These are phyloP conservation scores for Voacanga thouarsii DNA, from an alignment of 257 asterid genomes.

Conservation along the genomic window DNA sequence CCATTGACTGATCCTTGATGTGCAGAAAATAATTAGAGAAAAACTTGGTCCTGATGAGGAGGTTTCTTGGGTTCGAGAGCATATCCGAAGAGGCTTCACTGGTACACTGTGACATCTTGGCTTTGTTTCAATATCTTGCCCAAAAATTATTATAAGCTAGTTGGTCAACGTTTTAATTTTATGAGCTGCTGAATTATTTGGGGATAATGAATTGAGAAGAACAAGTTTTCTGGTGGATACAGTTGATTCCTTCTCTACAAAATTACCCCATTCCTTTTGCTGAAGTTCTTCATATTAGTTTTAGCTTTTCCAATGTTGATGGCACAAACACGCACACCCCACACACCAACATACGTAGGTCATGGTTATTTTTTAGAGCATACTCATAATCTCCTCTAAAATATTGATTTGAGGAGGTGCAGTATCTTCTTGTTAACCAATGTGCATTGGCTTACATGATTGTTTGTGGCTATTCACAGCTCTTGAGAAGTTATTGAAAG, in stretches of 20 bases:
- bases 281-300: no score
- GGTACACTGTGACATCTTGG: constrained; percentile 43
- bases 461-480: constrained; percentile 40
- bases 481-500: constrained; percentile 65
- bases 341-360: neutral
- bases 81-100: constrained; percentile 55
- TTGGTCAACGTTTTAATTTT: no score
- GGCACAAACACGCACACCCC: no score
- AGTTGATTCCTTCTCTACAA: no score
- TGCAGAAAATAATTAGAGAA: constrained; percentile 48
- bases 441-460: constrained; percentile 5
- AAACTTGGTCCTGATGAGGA: constrained; percentile 71
- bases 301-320: no score
- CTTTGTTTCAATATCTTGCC: neutral
- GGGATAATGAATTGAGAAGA: neutral
- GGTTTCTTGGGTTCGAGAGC: constrained; percentile 57
- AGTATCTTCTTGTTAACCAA: neutral
- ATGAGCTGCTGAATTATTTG: neutral
- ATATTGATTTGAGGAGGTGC: neutral
- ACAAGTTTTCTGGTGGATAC: no score
- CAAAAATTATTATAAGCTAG: no score
- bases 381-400: neutral
- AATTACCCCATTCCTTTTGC: no score
- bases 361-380: neutral
- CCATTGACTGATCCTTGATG: neutral